Conservation (phyloP, 495 filamentous ascomycete species). For the Podospora conica region DNA sequence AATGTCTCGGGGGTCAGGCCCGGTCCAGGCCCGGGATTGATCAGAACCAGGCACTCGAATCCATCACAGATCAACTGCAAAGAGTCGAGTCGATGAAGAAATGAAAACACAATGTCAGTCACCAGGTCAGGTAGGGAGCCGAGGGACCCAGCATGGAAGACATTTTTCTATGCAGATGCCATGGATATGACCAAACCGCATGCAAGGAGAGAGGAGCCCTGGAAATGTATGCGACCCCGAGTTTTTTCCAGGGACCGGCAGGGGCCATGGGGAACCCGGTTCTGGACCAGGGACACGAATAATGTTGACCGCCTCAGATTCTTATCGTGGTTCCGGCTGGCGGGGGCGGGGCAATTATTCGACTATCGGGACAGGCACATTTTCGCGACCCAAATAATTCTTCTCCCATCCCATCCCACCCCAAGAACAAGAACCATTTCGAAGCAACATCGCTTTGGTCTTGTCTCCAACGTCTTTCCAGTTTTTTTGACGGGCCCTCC, state of each 20-base stretch:
- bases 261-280: not conserved
- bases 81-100: not conserved
- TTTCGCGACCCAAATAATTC: slow-evolving; percentile 8
- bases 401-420: not conserved
- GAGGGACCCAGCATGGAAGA: no score
- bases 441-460: not conserved
- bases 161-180: not conserved
- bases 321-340: not conserved
- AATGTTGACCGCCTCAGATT: slow-evolving; percentile 2
- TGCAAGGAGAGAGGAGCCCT: not conserved
- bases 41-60: not conserved
- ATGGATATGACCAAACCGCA: not conserved
- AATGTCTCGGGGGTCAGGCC: not conserved
- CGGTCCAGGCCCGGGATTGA: not conserved
- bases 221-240: not conserved
- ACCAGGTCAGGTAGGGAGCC: not conserved
- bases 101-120: not conserved
- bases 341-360: slow-evolving; percentile 12
- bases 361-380: slow-evolving; percentile 2
- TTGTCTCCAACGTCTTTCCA: not conserved
- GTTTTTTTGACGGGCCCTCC: not conserved
- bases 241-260: not conserved
- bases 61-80: not conserved
- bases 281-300: not conserved
- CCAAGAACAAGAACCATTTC: not conserved